Evolutionary conservation across 176 grass and related monocot genomes (phyloP), one percentile per base, ranked within the genome.

Genomic region (Guadua angustifolia): DNA sequence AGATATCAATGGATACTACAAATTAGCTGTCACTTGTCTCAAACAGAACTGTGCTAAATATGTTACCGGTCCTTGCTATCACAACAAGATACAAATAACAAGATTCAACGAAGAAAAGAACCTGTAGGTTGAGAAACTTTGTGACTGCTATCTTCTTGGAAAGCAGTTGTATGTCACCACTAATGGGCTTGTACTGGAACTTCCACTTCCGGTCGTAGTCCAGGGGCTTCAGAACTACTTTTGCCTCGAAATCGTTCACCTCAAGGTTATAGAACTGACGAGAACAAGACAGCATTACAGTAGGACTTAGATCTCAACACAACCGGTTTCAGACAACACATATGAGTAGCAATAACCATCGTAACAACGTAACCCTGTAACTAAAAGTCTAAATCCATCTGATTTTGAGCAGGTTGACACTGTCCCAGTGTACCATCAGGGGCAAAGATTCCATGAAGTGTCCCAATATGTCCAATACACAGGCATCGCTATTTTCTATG

Each of bases 91-190:
- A 0, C 25, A 78, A 63, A 53, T 26, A 51, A 6, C 14, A 87
- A 38, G 38, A 66, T 44, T 69, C 25, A 83, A 29, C 25, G 38
- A 46, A 63, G 42, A 66, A 73, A 16, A 46, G 14, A 82, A 94
- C 93, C 96, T 98, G 93, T 49, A 98, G 91, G 82, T 93, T 98
- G 77, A 98, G 74, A 92, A 63, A 98, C 76, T 94, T 98, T 4
- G 89, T 94, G 44, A 98, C n/a, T 22, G 96, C 89, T 69, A 98
- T 98, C 87, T 98, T 98, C 81, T 95, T 98, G 73, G 96, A 98
- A 21, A 98, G 93, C 10, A 95, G 57, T 13, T 95, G 96, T 55
- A 98, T 38, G 74, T 98, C 96, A 21, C 88, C 89, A 47, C 87
- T 88, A 44, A 98, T 80, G 38, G 93, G 96, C 29, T 91, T 90